phyloP scores from a whole-genome alignment of 441 rosid genomes.

The Daphne laureola region DNA sequence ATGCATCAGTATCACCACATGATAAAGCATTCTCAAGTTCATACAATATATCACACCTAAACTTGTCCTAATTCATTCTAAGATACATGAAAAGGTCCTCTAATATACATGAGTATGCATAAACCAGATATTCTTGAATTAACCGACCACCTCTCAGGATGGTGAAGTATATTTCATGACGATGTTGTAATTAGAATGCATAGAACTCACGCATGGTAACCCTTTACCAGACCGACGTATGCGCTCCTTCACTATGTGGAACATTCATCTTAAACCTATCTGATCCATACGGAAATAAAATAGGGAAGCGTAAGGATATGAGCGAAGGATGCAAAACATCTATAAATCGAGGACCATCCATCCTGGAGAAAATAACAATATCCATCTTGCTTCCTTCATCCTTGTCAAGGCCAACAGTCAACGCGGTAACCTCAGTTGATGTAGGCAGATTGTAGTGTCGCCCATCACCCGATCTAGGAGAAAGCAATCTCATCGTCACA shows the following conservation, averaged over 20 bases:
- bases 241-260: too few species aligned
- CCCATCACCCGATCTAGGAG: too few species aligned
- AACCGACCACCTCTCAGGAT: not conserved
- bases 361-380: too few species aligned
- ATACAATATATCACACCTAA: not conserved
- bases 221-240: too few species aligned
- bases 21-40: not conserved
- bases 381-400: too few species aligned
- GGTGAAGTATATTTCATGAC: fast-evolving
- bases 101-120: constrained; percentile 2
- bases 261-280: not conserved
- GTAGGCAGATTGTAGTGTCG: too few species aligned
- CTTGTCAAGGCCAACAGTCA: too few species aligned
- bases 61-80: too few species aligned
- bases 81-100: too few species aligned
- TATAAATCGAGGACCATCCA: not conserved
- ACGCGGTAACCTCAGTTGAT: too few species aligned
- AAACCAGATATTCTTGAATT: constrained; percentile 8
- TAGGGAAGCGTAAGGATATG: not conserved
- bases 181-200: not conserved
- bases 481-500: too few species aligned
- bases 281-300: not conserved
- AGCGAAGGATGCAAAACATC: not conserved
- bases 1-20: not conserved
- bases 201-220: not conserved